These are phyloP conservation scores for Talaromyces sp. DNA, from an alignment of 2,329 filamentous ascomycete genomes.

Conservation along the genomic window DNA sequence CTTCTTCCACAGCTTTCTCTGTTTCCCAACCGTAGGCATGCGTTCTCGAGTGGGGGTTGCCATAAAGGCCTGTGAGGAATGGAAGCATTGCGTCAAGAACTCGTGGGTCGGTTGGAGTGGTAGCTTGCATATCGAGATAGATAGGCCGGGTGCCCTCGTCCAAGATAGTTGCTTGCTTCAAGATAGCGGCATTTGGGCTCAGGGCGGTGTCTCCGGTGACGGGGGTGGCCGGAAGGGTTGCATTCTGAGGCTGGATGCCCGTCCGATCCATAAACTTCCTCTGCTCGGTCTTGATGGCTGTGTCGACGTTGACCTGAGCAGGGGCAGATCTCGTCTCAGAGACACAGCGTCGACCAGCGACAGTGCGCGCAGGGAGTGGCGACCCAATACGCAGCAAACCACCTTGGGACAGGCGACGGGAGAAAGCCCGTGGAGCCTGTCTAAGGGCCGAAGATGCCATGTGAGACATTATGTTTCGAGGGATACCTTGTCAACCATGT, in stretches of 20 bases:
- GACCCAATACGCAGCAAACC: constrained; percentile 32
- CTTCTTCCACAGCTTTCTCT: constrained; percentile 85
- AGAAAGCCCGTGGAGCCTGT: constrained; percentile 61
- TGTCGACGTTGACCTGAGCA: constrained; percentile 74
- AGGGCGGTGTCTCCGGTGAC: constrained; percentile 62
- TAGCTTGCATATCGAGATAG: constrained; percentile 97
- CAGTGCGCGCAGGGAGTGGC: constrained; percentile 33
- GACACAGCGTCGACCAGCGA: constrained; percentile 64
- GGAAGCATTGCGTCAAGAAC: constrained; percentile 97
- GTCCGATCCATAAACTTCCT: constrained; percentile 64
- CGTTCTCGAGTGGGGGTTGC: constrained; percentile 94
- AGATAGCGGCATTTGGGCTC: constrained; percentile 73
- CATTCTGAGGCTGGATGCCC: constrained; percentile 48
- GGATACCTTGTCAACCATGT: constrained; percentile 17
- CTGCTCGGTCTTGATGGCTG: constrained; percentile 79
- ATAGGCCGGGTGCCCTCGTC: constrained; percentile 90
- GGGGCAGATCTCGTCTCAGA: constrained; percentile 65
- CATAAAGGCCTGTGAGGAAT: constrained; percentile 86
- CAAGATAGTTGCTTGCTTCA: constrained; percentile 89
- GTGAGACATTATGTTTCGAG: constrained; percentile 50
- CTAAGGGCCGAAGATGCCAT: constrained; percentile 60
- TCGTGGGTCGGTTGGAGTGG: constrained; percentile 87
- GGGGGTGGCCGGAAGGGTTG: constrained; percentile 54
- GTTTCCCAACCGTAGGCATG: constrained; percentile 99
- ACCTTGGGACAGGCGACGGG: constrained; percentile 43